These are phyloP conservation scores for Sphaerostilbella broomeana DNA, from an alignment of 2,329 filamentous ascomycete genomes.

Conservation along the genomic window DNA sequence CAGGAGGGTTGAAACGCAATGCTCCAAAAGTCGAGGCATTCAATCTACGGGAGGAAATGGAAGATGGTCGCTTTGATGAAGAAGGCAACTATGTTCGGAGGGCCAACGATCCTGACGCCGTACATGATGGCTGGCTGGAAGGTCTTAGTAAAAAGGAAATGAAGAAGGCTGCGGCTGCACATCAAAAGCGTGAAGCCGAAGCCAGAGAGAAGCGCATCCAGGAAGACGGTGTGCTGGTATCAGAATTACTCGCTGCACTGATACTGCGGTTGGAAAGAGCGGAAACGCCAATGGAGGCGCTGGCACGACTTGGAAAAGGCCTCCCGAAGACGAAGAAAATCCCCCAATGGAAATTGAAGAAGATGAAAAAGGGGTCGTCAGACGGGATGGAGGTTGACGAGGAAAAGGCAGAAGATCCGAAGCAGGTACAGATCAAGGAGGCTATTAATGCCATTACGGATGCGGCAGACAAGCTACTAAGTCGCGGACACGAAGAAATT, in stretches of 20 bases:
- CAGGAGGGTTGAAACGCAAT: slow-evolving; percentile 84
- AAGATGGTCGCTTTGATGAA: slow-evolving; percentile 89
- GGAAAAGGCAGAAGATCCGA: slow-evolving; percentile 50
- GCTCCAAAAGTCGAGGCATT: slow-evolving; percentile 94
- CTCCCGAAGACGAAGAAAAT: slow-evolving; percentile 54
- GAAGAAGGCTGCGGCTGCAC: slow-evolving; percentile 76
- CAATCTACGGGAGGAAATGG: slow-evolving; percentile 84
- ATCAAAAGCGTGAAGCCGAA: slow-evolving; percentile 77
- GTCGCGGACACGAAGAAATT: slow-evolving; percentile 77
- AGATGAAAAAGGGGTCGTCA: slow-evolving; percentile 48
- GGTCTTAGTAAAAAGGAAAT: slow-evolving; percentile 93
- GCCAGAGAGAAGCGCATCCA: slow-evolving; percentile 61
- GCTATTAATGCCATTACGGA: slow-evolving; percentile 79
- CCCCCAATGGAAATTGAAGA: slow-evolving; percentile 66
- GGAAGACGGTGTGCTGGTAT: slow-evolving; percentile 67
- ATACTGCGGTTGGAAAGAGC: slow-evolving; percentile 68
- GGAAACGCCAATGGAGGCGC: slow-evolving; percentile 82
- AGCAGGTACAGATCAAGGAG: slow-evolving; percentile 62
- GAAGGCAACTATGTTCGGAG: slow-evolving; percentile 87
- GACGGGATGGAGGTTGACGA: slow-evolving; percentile 65
- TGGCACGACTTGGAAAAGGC: slow-evolving; percentile 69
- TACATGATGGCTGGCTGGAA: slow-evolving; percentile 88
- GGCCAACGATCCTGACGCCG: slow-evolving; percentile 78
- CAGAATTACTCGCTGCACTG: slow-evolving; percentile 65
- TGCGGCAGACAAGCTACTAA: slow-evolving; percentile 79